Evolutionary conservation across 2,329 filamentous ascomycete species (phyloP), one percentile per base, ranked within the genome.

Genomic region (Aschersonia sp.): DNA sequence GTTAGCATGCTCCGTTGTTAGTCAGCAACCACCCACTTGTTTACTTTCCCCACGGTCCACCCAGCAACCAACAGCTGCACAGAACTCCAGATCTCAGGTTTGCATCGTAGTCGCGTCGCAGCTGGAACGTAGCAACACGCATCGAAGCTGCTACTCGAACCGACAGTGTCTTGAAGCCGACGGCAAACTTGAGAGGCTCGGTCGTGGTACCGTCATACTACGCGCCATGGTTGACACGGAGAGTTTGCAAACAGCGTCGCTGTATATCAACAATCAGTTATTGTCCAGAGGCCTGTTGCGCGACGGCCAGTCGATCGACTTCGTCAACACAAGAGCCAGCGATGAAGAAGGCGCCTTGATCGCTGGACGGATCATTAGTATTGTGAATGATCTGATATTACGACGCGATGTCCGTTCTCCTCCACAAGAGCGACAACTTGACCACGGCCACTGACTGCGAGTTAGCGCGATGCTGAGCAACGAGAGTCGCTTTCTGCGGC

Each of bases 341-440:
- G 77, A 76, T 14, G 72, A 77, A 39, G 74, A 72, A 41, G 60
- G 63, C 30, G 52, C 58, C 2, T 77, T 75, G 45, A 85, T 84
- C 14, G 90, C 92, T 81, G 83, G 84, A 22, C 79, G 81, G 54
- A 82, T 97, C 56, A 95, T 98, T 67, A 85, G 90, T 60, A 75
- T 98, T 30, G 80, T 98, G 45, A 95, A 98, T 64, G 92, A 98
- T 61, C 67, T 98, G 55, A 87, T 98, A 50, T 64, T 95, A 50
- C 79, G 89, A 54, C 79, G 89, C 70, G 92, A 98, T 63, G 87
- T 94, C 70, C 43, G 62, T 51, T 1, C 29, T 6, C 41, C 31
- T 7, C 2, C 40, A 11, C 40, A 9, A 14, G 39, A 22, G 12
- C 22, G 39, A 32, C 32, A 11, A 12, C 6, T n/a, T 12, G 11